Evolutionary conservation across 1,284 basidiomycete genomes (phyloP).

Genomic region (Albatrellus sp.): DNA sequence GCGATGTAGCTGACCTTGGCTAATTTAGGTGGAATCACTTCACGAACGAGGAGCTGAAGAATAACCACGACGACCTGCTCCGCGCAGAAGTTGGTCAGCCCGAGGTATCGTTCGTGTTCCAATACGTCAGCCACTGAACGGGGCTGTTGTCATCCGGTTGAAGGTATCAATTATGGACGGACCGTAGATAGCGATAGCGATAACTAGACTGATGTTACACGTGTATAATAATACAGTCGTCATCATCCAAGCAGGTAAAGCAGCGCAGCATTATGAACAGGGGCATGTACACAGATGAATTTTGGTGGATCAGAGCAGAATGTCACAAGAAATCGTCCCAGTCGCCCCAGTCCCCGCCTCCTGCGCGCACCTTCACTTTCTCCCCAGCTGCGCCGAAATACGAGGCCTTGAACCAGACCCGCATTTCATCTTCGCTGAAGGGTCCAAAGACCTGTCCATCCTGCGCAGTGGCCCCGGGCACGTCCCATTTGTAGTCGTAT

Average conservation of each 20-base stretch:
- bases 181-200: neutral
- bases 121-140: conserved; percentile 70
- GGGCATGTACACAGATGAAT: too few species aligned
- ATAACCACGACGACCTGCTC: conserved; percentile 92
- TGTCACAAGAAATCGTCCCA: conserved; percentile 45
- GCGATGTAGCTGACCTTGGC: neutral
- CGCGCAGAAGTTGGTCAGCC: conserved; percentile 78
- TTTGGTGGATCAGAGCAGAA: neutral
- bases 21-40: conserved; percentile 89
- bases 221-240: conserved; percentile 3
- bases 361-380: conserved; percentile 54
- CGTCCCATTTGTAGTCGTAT: conserved; percentile 73
- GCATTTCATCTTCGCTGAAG: conserved; percentile 65
- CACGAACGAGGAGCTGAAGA: conserved; percentile 76
- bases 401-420: conserved; percentile 57
- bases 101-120: conserved; percentile 87
- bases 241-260: neutral
- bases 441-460: conserved; percentile 59
- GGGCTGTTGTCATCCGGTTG: neutral
- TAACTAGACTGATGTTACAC: neutral
- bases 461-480: conserved; percentile 31
- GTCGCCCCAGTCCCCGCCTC: conserved; percentile 55
- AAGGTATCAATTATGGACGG: neutral
- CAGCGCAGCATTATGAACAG: neutral
- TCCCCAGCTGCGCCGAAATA: conserved; percentile 69